Evolutionary conservation across 2,329 filamentous ascomycete genomes (phyloP), one percentile per base, ranked within the genome.

Genomic region (Xylaria digitata): DNA sequence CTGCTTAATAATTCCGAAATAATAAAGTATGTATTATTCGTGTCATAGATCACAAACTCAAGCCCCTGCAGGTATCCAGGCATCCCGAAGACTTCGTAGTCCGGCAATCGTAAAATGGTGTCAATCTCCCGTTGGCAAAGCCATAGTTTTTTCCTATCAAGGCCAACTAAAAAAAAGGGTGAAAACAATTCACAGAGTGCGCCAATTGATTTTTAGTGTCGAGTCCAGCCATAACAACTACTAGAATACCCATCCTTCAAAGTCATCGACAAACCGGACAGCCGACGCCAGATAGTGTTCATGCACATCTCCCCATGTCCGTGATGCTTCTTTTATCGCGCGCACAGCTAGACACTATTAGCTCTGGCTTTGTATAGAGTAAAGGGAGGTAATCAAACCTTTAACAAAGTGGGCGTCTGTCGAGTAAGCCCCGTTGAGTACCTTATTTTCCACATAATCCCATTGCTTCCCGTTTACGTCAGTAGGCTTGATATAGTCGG

Each of bases 391-490:
- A 17, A 54, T 71, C 82, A 77, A 80, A 89, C 91, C 89, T 81
- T 97, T 97, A 37, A 98, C 89, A 75, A 89, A 97, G 79, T 97
- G 92, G 19, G 92, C 86, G 80, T 98, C 93, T 1, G 86, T 88
- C 9, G 87, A 83, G 80, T 89, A 89, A 58, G 86, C 78, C 9
- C 90, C 90, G 60, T 87, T 88, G 19, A 97, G 75, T 2, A 92
- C 93, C 79, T 89, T 86, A 59, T 91, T 82, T 59, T 90, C 85
- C 5, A 95, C 90, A 78, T 92, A 92, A 6, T 87, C 86, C 96
- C 96, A 99, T 56, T 87, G 84, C 73, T 89, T 89, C 1, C 83
- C 86, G 45, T 86, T 84, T n/a, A 88, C 73, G 50, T 93, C 87
- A 48, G 85, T 83, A 0, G 83, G 77, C 5, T 84, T 82, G 64